These are phyloP conservation scores for Pinus taeda DNA, from an alignment of 75 land plant genomes.

Conservation along the genomic window DNA sequence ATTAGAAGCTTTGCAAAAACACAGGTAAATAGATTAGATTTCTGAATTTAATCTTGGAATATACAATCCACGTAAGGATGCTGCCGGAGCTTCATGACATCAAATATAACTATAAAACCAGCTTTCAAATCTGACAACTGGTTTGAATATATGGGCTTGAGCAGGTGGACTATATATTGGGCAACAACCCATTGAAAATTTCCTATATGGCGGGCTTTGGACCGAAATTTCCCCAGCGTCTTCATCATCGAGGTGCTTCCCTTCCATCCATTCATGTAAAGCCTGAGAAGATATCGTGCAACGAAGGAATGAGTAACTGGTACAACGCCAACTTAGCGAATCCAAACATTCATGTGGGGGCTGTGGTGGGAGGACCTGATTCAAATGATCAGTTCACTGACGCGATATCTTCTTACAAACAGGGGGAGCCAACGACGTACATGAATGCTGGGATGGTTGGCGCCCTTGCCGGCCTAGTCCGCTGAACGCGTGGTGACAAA, in stretches of 20 bases:
- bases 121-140: too few species aligned
- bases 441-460: conserved; percentile 41
- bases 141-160: background rate
- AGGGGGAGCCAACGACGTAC: conserved; percentile 43
- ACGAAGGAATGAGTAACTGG: conserved; percentile 21
- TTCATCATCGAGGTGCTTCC: conserved; percentile 58
- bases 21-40: conserved; percentile 4
- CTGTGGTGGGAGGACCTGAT: conserved; percentile 43
- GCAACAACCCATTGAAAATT: conserved; percentile 40
- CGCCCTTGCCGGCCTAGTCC: conserved; percentile 16
- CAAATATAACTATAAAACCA: too few species aligned
- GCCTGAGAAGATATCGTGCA: conserved; percentile 24
- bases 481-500: too few species aligned
- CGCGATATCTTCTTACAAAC: conserved; percentile 28
- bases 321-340: conserved; percentile 18
- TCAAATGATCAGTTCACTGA: conserved; percentile 30
- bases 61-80: too few species aligned
- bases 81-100: too few species aligned
- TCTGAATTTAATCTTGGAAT: too few species aligned
- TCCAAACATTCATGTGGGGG: conserved; percentile 37
- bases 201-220: conserved; percentile 72
- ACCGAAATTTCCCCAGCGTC: conserved; percentile 19
- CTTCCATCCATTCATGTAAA: conserved; percentile 24
- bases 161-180: conserved; percentile 63
- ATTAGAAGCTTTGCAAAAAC: conserved; percentile 6